Conservation (phyloP, 768 basidiomycete genomes). For the Rhizopogon vinicolor region DNA sequence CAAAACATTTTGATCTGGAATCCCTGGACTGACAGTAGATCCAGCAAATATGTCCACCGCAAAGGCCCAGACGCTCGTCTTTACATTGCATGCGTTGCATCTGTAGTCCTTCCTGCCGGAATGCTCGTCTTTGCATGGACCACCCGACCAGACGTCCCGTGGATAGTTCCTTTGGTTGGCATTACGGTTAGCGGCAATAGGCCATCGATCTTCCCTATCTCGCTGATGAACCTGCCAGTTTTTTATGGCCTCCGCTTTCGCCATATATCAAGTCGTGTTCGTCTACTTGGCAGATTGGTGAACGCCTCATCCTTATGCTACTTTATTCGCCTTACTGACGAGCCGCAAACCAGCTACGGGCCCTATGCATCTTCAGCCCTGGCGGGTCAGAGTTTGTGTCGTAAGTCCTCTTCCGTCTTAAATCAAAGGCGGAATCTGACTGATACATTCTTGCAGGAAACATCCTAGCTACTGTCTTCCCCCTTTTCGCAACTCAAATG, state of each 20-base stretch:
- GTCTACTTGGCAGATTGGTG: conserved; percentile 64
- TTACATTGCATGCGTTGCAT: conserved; percentile 51
- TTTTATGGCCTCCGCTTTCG: conserved; percentile 46
- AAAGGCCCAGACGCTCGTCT: conserved; percentile 56
- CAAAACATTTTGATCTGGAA: not conserved
- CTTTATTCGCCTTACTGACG: not conserved
- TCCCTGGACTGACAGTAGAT: conserved; percentile 21
- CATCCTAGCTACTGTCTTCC: conserved; percentile 47
- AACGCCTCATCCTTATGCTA: conserved; percentile 7
- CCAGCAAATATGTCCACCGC: conserved; percentile 22
- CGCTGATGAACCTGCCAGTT: conserved; percentile 26
- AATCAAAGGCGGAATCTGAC: not conserved
- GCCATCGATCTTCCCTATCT: not conserved
- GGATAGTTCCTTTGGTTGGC: conserved; percentile 43
- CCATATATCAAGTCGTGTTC: conserved; percentile 56
- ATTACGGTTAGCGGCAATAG: conserved; percentile 15
- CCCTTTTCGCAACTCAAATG: conserved; percentile 61
- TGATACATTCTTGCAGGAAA: conserved; percentile 34
- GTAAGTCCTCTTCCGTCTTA: conserved; percentile 29
- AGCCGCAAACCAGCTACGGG: conserved; percentile 34
- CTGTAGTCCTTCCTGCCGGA: conserved; percentile 48
- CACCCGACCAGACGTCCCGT: conserved; percentile 46
- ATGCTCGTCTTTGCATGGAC: conserved; percentile 77
- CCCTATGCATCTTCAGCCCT: conserved; percentile 66
- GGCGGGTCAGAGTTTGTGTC: conserved; percentile 60